These are phyloP conservation scores for Cucurbitaria berberidis DNA, from an alignment of 2,329 filamentous ascomycete species.

Conservation along the genomic window DNA sequence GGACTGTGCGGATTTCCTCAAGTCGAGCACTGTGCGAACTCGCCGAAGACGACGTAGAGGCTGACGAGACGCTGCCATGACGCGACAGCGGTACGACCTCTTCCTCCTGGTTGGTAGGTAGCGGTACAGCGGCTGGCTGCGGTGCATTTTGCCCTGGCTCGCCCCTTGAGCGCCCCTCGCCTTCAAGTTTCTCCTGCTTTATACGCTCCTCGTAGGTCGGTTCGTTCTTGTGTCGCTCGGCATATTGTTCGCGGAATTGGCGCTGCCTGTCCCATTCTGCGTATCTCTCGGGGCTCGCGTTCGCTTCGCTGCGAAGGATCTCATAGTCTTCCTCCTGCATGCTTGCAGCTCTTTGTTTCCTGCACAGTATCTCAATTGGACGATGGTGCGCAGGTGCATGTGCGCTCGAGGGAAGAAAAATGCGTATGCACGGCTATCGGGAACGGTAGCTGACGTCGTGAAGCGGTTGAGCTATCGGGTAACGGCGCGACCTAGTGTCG, in stretches of 20 bases:
- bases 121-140: slow-evolving; percentile 16
- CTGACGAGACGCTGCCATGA: slow-evolving; percentile 27
- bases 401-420: too few relatives aligned
- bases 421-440: neutral
- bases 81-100: slow-evolving; percentile 30
- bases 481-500: slow-evolving; percentile 7
- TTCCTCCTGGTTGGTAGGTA: slow-evolving; percentile 20
- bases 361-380: neutral
- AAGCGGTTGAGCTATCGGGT: slow-evolving; percentile 7
- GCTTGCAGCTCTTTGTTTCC: neutral
- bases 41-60: slow-evolving; percentile 25
- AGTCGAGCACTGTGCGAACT: slow-evolving; percentile 29
- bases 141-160: too few relatives aligned
- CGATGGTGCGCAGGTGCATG: neutral
- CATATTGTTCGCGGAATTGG: slow-evolving; percentile 35
- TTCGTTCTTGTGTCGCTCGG: slow-evolving; percentile 26
- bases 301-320: slow-evolving; percentile 36
- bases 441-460: too few relatives aligned
- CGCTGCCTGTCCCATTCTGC: slow-evolving; percentile 38
- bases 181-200: slow-evolving; percentile 6
- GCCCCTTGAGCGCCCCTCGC: slow-evolving; percentile 13
- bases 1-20: slow-evolving; percentile 39
- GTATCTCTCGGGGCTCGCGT: slow-evolving; percentile 36
- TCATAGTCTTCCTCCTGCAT: slow-evolving; percentile 43
- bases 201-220: slow-evolving; percentile 17